Percentiles rank a stretch among this genome's conserved stretches.
These are phyloP conservation scores for Dryadomyces quercus-mongolicae DNA, from an alignment of 2,329 filamentous ascomycete genomes.

Conservation along the genomic window DNA sequence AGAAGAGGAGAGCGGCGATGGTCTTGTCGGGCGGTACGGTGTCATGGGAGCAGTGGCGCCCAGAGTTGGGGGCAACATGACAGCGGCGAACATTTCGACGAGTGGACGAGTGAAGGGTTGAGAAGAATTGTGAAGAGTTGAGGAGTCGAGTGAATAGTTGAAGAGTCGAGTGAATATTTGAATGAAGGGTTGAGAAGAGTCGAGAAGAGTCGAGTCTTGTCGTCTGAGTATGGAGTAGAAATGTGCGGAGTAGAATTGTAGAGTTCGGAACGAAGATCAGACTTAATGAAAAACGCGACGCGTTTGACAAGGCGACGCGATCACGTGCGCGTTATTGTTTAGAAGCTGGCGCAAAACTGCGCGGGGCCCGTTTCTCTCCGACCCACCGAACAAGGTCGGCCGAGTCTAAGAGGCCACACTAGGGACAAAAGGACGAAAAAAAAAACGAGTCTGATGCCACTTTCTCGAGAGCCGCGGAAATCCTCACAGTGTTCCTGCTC, in stretches of 20 bases:
- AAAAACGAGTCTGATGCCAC: too few relatives aligned
- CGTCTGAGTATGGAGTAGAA: too few relatives aligned
- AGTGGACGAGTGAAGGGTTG: neutral
- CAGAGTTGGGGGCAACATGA: conserved; percentile 5
- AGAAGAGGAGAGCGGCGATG: conserved; percentile 48
- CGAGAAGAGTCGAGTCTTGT: neutral
- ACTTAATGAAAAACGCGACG: neutral
- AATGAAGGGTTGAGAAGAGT: neutral
- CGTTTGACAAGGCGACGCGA: neutral
- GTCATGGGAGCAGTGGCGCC: conserved; percentile 14
- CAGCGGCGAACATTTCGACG: conserved; percentile 7
- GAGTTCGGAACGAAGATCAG: too few relatives aligned
- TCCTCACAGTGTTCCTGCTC: too few relatives aligned
- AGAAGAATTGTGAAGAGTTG: neutral
- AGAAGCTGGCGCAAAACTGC: neutral
- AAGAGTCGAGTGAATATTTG: neutral
- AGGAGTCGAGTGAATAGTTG: neutral
- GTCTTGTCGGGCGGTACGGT: conserved; percentile 33
- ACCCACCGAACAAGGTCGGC: too few relatives aligned
- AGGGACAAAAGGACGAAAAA: too few relatives aligned
- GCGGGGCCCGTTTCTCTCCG: neutral
- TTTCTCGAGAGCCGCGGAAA: too few relatives aligned
- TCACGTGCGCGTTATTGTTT: neutral
- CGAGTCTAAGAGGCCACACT: too few relatives aligned
- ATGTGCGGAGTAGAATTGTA: too few relatives aligned